Base-by-base conservation (phyloP, 768 basidiomycete species). In the Podaxis sp. region DNA sequence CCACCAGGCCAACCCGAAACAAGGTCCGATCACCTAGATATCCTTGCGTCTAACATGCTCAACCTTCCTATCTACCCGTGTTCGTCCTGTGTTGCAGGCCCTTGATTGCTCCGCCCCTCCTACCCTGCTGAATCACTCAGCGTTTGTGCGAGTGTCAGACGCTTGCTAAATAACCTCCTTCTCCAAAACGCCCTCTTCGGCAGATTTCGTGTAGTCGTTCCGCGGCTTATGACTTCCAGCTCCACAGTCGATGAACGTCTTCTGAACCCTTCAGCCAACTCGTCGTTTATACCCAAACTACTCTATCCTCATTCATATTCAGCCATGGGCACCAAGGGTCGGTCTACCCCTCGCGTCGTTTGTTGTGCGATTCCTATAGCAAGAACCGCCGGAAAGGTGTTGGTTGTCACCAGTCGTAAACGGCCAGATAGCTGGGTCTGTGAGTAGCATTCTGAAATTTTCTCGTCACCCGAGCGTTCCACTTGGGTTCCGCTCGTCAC, bases 361-460 rank as follows among this genome's bases (percentile, higher is more conserved):
- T 94, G 93, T 76, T 94, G 93, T 72, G 93, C 93, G 55, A 94
- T 94, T 61, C 93, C 93, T 59, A 91, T 94, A 67, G 79, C 85
- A 51, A 82, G 87, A 66, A 77, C 87, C 27, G 85, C 86, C 5
- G 86, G 85, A 73, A 91, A 93, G 73, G 83, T 94, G 60, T 85
- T 94, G 64, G 83, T 94, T 66, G 82, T 94, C 68, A 93, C 93
- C 24, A 92, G 90, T 74, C 84, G 93, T 63, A 94, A 93, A 72
- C 82, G 89, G 63, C 85, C 87, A 72, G 82, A 91, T 70, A 73
- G 80, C 61, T 94, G 93, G 93, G 90, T 94, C 71, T 90, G 93
- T 94, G 77, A 91, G 93, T 94, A 50, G 22, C 66, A 56, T 22
- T 54, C 64, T 66, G 37, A n/a, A 33, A 29, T 46, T 56, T 67